These are phyloP conservation scores for Fraxinus baroniana DNA, from an alignment of 305 asterid genomes.

Conservation along the genomic window DNA sequence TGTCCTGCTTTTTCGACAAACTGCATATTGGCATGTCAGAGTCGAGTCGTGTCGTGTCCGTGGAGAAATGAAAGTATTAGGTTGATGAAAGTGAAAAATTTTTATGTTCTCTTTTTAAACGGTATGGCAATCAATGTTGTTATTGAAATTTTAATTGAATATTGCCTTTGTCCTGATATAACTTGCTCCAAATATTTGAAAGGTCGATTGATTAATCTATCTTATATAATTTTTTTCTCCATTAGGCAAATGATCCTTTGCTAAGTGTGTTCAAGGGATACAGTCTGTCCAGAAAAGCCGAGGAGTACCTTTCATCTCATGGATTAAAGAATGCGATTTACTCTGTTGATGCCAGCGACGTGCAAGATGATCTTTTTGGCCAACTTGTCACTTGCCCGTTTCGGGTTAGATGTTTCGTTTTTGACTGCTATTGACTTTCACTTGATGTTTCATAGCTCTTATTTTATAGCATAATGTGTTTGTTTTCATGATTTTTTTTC, in stretches of 20 bases:
- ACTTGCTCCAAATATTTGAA: background rate
- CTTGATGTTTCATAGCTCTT: background rate
- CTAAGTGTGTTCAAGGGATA: conserved; percentile 76
- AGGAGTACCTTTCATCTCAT: conserved; percentile 69
- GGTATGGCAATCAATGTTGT: background rate
- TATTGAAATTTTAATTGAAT: background rate
- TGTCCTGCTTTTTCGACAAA: too few species aligned
- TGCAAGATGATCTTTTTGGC: conserved; percentile 84
- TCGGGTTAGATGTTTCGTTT: conserved; percentile 54
- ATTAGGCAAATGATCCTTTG: conserved; percentile 63
- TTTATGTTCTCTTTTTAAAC: background rate
- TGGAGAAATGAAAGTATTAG: background rate
- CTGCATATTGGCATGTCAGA: too few species aligned
- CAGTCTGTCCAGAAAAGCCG: conserved; percentile 69
- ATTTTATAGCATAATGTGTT: background rate
- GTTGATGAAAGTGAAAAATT: background rate
- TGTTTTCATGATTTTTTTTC: background rate
- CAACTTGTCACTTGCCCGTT: conserved; percentile 71
- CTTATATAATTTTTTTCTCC: background rate
- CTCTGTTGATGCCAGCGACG: conserved; percentile 48
- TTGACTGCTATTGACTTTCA: background rate
- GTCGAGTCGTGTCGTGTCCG: too few species aligned
- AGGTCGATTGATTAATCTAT: background rate
- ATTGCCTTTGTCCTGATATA: background rate
- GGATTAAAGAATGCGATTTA: conserved; percentile 82